Base-by-base conservation (phyloP, 306 rosid species). In the Luffa acutangula region DNA sequence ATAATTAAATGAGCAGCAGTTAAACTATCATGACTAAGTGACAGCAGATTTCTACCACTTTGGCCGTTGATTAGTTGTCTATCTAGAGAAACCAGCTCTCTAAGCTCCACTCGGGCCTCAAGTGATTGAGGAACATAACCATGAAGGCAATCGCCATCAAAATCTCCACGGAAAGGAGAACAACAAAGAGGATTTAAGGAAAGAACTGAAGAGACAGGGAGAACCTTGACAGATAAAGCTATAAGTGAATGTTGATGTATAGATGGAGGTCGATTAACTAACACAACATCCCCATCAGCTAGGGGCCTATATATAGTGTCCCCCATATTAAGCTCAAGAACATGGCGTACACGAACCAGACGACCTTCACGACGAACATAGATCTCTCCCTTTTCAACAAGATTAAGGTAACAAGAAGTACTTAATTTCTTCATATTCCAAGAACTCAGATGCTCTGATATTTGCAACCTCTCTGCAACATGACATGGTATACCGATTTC, bases 71-170 rank as follows among this genome's bases (percentile, higher is more conserved):
- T 86, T 75, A 96, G 83, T 79, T 96, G 98, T 78, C 41, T 93
- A 70, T 91, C 96, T 51, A 96, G 87, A 43, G 94, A 85, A 85
- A 96, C 94, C 78, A 93, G 93, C 85, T 93, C 97, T 51, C 67
- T 86, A 31, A 93, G 94, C 87, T 96, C 99, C 64, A 89, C 94
- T 82, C 93, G 85, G 48, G 99, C 80, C 73, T 78, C 87, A 72
- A 90, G 70, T 54, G 99, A 89, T 80, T 96, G 97, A 45, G 99
- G 93, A 89, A 96, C 82, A 82, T 91, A 93, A 7, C 99, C 99
- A 62, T 91, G 99, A 80, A 96, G 93, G 80, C 98, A 96, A 87
- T 93, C 99, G 12, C 99, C 99, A 83, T 93, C 99, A 88, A 96
- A 96, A 85, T 96, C 99, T 34, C 97, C 99, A 70, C 96, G 92